Evolutionary conservation across 805 yeast genomes (phyloP).

Genomic region (Wickerhamiella sorbophila): DNA sequence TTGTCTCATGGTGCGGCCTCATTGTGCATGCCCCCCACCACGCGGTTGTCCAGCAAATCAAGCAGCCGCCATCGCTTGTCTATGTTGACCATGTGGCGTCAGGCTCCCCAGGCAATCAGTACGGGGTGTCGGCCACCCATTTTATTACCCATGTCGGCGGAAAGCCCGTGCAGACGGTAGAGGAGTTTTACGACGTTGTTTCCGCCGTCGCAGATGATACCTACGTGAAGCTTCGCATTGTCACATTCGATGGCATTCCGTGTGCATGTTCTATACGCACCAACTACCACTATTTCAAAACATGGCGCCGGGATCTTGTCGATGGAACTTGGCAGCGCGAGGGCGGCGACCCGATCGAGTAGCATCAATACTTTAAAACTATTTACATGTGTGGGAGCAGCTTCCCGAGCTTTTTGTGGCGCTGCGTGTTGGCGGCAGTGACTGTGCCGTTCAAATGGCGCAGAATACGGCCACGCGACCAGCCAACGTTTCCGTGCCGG

Average conservation of each 20-base stretch:
- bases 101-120: slow-evolving; percentile 81
- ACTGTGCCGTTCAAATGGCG: slow-evolving; percentile 46
- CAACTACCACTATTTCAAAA: slow-evolving; percentile 65
- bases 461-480: slow-evolving; percentile 43
- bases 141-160: slow-evolving; percentile 87
- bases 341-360: not conserved
- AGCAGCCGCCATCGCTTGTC: slow-evolving; percentile 65
- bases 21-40: slow-evolving; percentile 80
- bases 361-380: not conserved
- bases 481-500: slow-evolving; percentile 86
- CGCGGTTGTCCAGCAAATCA: slow-evolving; percentile 75
- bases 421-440: slow-evolving; percentile 32
- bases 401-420: slow-evolving; percentile 16
- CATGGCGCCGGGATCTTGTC: slow-evolving; percentile 15
- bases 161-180: slow-evolving; percentile 51
- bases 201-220: slow-evolving; percentile 60
- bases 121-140: slow-evolving; percentile 61
- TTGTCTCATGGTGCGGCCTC: slow-evolving; percentile 75
- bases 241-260: slow-evolving; percentile 76
- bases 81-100: slow-evolving; percentile 59
- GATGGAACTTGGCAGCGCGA: slow-evolving; percentile 9
- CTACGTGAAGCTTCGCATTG: slow-evolving; percentile 66
- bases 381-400: slow-evolving; percentile 14
- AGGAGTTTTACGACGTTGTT: slow-evolving; percentile 52
- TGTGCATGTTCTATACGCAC: slow-evolving; percentile 75